phyloP scores from a whole-genome alignment of 2,329 filamentous ascomycete genomes.

The Curvularia sp. region DNA sequence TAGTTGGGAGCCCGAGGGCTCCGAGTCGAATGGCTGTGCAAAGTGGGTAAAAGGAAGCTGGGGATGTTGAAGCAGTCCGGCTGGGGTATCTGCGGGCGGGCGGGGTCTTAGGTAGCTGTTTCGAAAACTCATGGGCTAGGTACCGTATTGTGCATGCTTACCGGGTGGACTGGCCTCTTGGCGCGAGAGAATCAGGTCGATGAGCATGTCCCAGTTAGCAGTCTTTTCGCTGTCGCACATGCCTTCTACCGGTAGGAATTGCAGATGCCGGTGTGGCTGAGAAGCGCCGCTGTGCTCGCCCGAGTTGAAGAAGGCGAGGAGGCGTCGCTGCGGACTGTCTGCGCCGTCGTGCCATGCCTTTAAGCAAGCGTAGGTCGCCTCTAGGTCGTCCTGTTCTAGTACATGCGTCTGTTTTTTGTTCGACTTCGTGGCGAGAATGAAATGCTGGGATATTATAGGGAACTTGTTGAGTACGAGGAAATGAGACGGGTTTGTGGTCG shows the following conservation, averaged over 20 bases:
- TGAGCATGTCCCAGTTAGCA: slow-evolving; percentile 58
- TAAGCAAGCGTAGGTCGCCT: slow-evolving; percentile 68
- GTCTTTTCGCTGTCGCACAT: slow-evolving; percentile 61
- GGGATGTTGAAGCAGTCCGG: slow-evolving; percentile 26
- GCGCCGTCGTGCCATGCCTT: slow-evolving; percentile 58
- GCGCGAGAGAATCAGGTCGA: slow-evolving; percentile 52
- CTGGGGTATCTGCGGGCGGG: slow-evolving; percentile 9
- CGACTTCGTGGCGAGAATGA: slow-evolving; percentile 71
- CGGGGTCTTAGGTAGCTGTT: slow-evolving; percentile 17
- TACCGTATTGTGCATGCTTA: not conserved
- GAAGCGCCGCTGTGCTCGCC: slow-evolving; percentile 73
- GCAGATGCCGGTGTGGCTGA: slow-evolving; percentile 75
- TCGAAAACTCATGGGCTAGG: not conserved
- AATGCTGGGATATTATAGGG: slow-evolving; percentile 73
- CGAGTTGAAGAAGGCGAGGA: slow-evolving; percentile 75
- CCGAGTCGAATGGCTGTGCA: slow-evolving; percentile 51
- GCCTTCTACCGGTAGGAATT: slow-evolving; percentile 70
- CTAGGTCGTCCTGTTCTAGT: slow-evolving; percentile 67
- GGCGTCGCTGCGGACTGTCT: slow-evolving; percentile 42
- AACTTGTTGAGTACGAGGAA: slow-evolving; percentile 78
- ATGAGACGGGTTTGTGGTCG: slow-evolving; percentile 57
- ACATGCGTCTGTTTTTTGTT: slow-evolving; percentile 71
- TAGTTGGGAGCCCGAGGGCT: slow-evolving; percentile 50
- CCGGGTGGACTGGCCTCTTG: slow-evolving; percentile 12
- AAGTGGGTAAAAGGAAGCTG: slow-evolving; percentile 61